These are phyloP conservation scores for Neonectria magnoliae DNA, from an alignment of 2,329 filamentous ascomycete species.

Conservation along the genomic window DNA sequence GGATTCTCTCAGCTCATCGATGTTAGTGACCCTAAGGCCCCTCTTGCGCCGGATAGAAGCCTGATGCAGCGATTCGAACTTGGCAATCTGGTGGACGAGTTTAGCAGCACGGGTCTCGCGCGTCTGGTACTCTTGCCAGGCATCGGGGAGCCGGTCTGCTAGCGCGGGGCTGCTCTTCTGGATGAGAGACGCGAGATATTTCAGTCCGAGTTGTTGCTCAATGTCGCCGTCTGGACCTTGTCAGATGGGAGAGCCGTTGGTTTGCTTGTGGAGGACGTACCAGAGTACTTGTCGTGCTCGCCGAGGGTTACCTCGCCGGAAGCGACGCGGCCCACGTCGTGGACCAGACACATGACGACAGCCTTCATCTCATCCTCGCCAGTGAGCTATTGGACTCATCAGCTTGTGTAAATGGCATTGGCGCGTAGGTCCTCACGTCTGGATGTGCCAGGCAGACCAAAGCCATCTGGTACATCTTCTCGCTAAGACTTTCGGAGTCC, in stretches of 20 bases:
- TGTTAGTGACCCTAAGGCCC: not conserved
- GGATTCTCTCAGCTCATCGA: slow-evolving; percentile 1
- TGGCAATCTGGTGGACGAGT: slow-evolving; percentile 19
- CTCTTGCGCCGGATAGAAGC: slow-evolving; percentile 16
- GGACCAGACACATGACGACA: slow-evolving; percentile 22
- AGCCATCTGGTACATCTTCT: slow-evolving; percentile 28
- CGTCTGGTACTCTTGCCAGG: slow-evolving; percentile 18
- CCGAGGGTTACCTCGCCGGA: slow-evolving; percentile 19
- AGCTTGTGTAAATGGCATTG: not conserved
- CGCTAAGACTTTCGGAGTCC: slow-evolving; percentile 21
- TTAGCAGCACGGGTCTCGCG: slow-evolving; percentile 19
- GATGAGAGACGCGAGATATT: slow-evolving; percentile 21
- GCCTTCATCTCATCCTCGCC: slow-evolving; percentile 20
- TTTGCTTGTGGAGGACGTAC: not conserved
- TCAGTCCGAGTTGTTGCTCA: slow-evolving; percentile 23
- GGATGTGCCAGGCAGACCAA: slow-evolving; percentile 26
- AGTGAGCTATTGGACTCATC: slow-evolving; percentile 4
- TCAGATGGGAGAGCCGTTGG: not conserved
- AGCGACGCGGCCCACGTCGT: slow-evolving; percentile 22
- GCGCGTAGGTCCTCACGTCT: slow-evolving; percentile 5
- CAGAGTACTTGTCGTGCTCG: not conserved
- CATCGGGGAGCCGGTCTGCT: slow-evolving; percentile 16
- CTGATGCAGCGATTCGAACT: slow-evolving; percentile 23
- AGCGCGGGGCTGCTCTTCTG: slow-evolving; percentile 13
- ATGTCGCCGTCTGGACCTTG: slow-evolving; percentile 8